Conservation (phyloP, 2,329 filamentous ascomycete genomes). For the Curvularia verruculosa region DNA sequence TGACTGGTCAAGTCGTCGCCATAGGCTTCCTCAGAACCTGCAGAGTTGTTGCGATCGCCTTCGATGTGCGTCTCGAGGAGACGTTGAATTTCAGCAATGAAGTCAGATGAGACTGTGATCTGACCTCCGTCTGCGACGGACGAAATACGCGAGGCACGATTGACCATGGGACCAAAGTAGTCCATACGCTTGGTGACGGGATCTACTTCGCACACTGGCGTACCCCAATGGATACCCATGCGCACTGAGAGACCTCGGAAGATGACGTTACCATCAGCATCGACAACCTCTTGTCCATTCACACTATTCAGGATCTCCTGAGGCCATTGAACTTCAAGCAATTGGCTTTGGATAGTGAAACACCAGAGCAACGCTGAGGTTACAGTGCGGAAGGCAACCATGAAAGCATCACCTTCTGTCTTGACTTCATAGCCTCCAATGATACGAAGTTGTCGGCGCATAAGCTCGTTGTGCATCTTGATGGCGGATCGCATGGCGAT, state of each 20-base stretch:
- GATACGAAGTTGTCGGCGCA: constrained; percentile 88
- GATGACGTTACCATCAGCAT: constrained; percentile 85
- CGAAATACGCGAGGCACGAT: constrained; percentile 92
- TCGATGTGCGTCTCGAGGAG: constrained; percentile 90
- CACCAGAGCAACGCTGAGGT: constrained; percentile 95
- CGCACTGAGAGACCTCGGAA: constrained; percentile 93
- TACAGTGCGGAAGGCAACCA: constrained; percentile 97
- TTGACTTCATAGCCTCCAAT: constrained; percentile 99
- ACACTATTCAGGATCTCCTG: constrained; percentile 87
- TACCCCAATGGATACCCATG: constrained; percentile 97
- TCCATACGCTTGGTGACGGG: constrained; percentile 98
- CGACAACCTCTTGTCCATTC: constrained; percentile 79
- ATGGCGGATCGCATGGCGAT: constrained; percentile 96
- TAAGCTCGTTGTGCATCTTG: constrained; percentile 95
- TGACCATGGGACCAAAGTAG: constrained; percentile 99
- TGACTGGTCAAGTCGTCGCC: constrained; percentile 76
- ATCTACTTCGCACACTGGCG: constrained; percentile 92
- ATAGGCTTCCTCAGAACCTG: constrained; percentile 74
- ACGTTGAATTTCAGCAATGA: constrained; percentile 93
- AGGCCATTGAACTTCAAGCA: constrained; percentile 91
- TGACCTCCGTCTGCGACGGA: constrained; percentile 95
- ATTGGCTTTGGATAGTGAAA: constrained; percentile 87
- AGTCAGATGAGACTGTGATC: constrained; percentile 95
- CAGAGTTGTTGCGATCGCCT: constrained; percentile 71
- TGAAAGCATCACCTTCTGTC: constrained; percentile 98